These are phyloP conservation scores for Lachancea kluyveri DNA, from an alignment of 805 yeast genomes.

Conservation along the genomic window DNA sequence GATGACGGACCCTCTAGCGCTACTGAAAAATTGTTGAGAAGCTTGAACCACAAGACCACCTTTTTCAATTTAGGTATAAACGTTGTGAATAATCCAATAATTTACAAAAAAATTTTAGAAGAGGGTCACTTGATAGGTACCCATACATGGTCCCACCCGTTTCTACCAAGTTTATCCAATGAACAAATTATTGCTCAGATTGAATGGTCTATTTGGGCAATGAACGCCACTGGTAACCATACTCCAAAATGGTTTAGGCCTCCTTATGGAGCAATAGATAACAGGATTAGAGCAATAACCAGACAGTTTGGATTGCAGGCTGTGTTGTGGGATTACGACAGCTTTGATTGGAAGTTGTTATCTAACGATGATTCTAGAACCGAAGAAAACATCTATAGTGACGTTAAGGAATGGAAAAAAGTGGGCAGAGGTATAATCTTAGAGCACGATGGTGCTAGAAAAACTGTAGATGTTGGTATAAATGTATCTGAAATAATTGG, in stretches of 20 bases:
- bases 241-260: constrained; percentile 93
- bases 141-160: constrained; percentile 92
- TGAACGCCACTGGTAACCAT: constrained; percentile 88
- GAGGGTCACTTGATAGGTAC: constrained; percentile 78
- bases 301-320: constrained; percentile 82
- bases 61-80: constrained; percentile 84
- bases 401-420: constrained; percentile 48
- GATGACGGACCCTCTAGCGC: constrained; percentile 90
- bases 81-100: constrained; percentile 68
- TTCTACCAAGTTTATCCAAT: constrained; percentile 69
- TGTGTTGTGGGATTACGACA: constrained; percentile 87
- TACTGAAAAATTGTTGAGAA: constrained; percentile 53
- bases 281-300: constrained; percentile 72
- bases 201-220: constrained; percentile 96
- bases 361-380: constrained; percentile 38
- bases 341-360: constrained; percentile 82
- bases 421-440: constrained; percentile 59
- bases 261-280: constrained; percentile 93
- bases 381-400: constrained; percentile 46
- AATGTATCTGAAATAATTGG: constrained; percentile 53
- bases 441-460: constrained; percentile 74
- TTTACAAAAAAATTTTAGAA: constrained; percentile 48
- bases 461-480: constrained; percentile 65
- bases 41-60: constrained; percentile 55
- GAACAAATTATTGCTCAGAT: constrained; percentile 83